phyloP scores from a whole-genome alignment of 306 rosid genomes.

The Castanopsis chinensis region DNA sequence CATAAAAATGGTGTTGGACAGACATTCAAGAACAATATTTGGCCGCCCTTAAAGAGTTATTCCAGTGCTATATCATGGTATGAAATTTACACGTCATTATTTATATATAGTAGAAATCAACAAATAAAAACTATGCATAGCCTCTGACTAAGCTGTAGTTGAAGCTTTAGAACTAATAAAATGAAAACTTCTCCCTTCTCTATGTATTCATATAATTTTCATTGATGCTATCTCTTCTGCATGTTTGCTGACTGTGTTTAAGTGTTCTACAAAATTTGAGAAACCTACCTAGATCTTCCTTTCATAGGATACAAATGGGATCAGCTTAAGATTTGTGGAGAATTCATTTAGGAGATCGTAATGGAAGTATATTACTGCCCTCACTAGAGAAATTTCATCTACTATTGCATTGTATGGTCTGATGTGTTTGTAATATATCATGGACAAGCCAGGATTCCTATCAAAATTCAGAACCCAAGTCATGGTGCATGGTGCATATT shows the following conservation, averaged over 20 bases:
- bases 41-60: background rate
- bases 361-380: constrained; percentile 23
- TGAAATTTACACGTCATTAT: background rate
- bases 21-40: background rate
- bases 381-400: constrained; percentile 20
- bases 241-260: background rate
- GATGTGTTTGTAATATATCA: constrained; percentile 9
- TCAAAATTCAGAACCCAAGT: too few species aligned
- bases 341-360: constrained; percentile 27
- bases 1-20: too few species aligned
- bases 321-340: constrained; percentile 30
- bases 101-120: background rate
- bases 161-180: background rate
- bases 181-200: background rate
- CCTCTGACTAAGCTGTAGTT: background rate
- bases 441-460: background rate
- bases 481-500: background rate
- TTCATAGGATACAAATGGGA: background rate
- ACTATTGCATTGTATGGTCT: constrained; percentile 10
- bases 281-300: constrained; percentile 14
- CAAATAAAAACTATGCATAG: background rate
- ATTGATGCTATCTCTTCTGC: too few species aligned
- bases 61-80: background rate
- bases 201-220: background rate
- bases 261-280: constrained; percentile 4